Conservation (phyloP, 2,329 filamentous ascomycete genomes). For the Leptoxyphium fumago region DNA sequence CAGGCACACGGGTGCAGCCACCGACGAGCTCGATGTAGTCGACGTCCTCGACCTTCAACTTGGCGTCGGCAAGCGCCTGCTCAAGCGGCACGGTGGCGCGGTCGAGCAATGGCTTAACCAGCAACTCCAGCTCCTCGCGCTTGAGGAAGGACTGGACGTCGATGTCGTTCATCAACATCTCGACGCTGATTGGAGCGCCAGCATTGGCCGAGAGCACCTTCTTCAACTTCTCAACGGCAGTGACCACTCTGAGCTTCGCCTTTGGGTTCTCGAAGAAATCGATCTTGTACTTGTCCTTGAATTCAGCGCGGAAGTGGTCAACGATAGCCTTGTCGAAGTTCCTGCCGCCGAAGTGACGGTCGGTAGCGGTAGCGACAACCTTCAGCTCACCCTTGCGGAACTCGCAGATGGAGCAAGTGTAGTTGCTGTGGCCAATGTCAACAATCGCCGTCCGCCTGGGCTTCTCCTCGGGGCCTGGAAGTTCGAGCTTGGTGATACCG, state of each 20-base stretch:
- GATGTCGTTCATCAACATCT: conserved; percentile 96
- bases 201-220: conserved; percentile 96
- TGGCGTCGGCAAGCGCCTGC: conserved; percentile 86
- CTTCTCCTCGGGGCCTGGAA: conserved; percentile 78
- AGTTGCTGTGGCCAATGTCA: conserved; percentile 94
- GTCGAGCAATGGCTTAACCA: conserved; percentile 70
- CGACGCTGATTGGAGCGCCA: conserved; percentile 83
- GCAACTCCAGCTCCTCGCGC: conserved; percentile 82
- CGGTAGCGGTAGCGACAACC: conserved; percentile 82
- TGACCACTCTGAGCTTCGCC: conserved; percentile 71
- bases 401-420: conserved; percentile 85
- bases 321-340: conserved; percentile 93
- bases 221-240: conserved; percentile 93
- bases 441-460: conserved; percentile 81
- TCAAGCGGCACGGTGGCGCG: conserved; percentile 63
- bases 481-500: conserved; percentile 94
- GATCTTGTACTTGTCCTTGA: conserved; percentile 96
- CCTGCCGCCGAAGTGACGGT: conserved; percentile 92
- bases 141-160: conserved; percentile 83
- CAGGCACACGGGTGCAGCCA: conserved; percentile 83
- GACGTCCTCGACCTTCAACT: conserved; percentile 81
- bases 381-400: conserved; percentile 93
- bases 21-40: conserved; percentile 88
- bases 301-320: conserved; percentile 89
- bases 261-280: conserved; percentile 85